A percentile compares a stretch with the other conserved stretches of the same genome.
Conservation (phyloP, 768 basidiomycete genomes). For the Mycena capillaripes region DNA sequence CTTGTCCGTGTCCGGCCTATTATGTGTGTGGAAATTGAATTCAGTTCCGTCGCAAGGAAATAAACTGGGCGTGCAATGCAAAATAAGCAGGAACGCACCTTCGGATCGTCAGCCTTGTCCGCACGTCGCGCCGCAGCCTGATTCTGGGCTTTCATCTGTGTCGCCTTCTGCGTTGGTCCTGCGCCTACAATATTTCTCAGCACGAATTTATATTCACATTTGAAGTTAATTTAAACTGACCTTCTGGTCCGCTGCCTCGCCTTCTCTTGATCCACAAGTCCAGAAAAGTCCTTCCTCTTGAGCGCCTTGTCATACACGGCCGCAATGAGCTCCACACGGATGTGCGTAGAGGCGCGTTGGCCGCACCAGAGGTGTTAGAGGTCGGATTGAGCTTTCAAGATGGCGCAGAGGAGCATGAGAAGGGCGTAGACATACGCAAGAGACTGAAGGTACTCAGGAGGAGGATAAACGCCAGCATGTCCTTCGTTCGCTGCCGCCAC, state of each 20-base stretch:
- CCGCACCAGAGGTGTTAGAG: slow-evolving; percentile 86
- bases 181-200: no score
- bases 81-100: no score
- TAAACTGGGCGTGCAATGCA: no score
- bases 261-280: slow-evolving; percentile 62
- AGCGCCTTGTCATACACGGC: slow-evolving; percentile 92
- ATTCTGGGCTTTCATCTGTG: not conserved
- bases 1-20: slow-evolving; percentile 90
- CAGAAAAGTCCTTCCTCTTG: slow-evolving; percentile 86
- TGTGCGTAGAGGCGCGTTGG: slow-evolving; percentile 78
- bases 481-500: no score
- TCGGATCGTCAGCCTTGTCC: slow-evolving; percentile 63
- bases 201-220: no score
- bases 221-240: no score
- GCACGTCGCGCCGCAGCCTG: not conserved
- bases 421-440: slow-evolving; percentile 89
- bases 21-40: no score
- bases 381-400: slow-evolving; percentile 61
- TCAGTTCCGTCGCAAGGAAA: no score
- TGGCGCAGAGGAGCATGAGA: slow-evolving; percentile 74
- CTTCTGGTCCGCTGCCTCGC: not conserved
- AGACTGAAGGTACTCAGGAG: no score
- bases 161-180: not conserved
- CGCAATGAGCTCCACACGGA: slow-evolving; percentile 86
- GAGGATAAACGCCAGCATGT: no score